Conservation (phyloP, 345 rosid genomes). For the Lepidium africanum region DNA sequence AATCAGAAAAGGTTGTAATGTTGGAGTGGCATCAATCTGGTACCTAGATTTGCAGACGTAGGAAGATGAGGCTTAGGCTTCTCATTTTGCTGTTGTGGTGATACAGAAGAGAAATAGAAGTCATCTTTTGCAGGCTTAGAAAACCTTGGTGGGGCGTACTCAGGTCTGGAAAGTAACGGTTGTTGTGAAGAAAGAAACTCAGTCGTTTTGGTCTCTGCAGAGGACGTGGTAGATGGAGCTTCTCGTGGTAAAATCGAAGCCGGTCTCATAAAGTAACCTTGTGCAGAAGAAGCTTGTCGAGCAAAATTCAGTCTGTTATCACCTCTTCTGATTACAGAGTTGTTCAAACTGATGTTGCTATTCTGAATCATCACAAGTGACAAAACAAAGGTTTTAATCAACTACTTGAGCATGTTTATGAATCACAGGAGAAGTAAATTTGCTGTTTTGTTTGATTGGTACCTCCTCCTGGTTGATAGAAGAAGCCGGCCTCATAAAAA, state of each 20-base stretch:
- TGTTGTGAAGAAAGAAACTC: conserved; percentile 13
- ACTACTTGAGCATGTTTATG: not conserved
- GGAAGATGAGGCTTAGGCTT: conserved; percentile 33
- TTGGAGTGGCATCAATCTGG: not conserved
- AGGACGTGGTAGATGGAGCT: conserved; percentile 13
- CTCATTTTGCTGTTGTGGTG: conserved; percentile 1
- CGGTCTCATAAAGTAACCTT: conserved; percentile 69
- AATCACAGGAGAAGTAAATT: not conserved
- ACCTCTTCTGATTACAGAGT: conserved; percentile 38
- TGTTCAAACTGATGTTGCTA: conserved; percentile 42
- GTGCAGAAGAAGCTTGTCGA: conserved; percentile 56
- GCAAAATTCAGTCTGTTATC: conserved; percentile 53
- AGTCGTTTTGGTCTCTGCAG: conserved; percentile 10
- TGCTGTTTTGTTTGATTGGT: not conserved
- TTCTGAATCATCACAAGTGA: not conserved
- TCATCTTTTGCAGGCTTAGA: conserved; percentile 29
- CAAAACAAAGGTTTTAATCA: not conserved
- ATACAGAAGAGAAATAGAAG: not conserved
- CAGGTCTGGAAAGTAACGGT: conserved; percentile 46
- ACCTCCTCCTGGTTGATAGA: conserved; percentile 38
- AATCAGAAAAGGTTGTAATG: not conserved
- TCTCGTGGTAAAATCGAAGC: conserved; percentile 28
- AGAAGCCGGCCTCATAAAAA: conserved; percentile 68
- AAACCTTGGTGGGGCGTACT: conserved; percentile 35
- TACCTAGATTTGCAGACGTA: conserved; percentile 39